Evolutionary conservation across 441 rosid genomes (phyloP), one percentile per base, ranked within the genome.

Genomic region (Populus hybrid): DNA sequence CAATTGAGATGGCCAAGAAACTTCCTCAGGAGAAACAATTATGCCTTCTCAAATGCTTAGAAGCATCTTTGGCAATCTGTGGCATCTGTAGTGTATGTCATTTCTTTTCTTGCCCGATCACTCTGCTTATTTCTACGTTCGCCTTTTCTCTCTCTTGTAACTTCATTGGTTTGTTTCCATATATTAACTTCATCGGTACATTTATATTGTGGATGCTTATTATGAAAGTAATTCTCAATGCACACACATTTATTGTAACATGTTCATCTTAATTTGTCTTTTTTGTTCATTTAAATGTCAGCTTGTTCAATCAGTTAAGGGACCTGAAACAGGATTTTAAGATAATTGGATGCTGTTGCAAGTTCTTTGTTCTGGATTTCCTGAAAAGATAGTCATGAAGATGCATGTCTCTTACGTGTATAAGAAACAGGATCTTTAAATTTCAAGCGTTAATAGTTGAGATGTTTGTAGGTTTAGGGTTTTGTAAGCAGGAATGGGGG

Each of bases 1-100:
- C 97, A 8, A 74, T 88, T 70, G 92, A 87, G 85, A 81, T 76
- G 82, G 93, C 90, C 35, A 91, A 88, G 85, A 85, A 85, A 78
- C 89, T 92, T 82, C 77, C 89, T 65, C 85, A 14, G 75, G 93
- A 89, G 78, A 86, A 67, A 75, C 85, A 77, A 74, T 63, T 69
- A 4, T 70, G 46, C 84, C 93, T 91, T 78, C 76, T 88, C 72
- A 85, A 86, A 71, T 84, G 86, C 76, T 84, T 89, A 76, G 90
- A 87, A 84, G 89, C 89, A 81, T 94, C 98, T 78, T 86, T 90
- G 85, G 90, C 93, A 79, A 89, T 94, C 78, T 94, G 97, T 86
- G 86, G 94, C 83, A 86, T 91, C 86, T 94, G 98, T 85, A 89
- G 85, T 83, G 98, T 94, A 89, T 78, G 98, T 78, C 53, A 74